A percentile compares a stretch with the other conserved stretches of the same genome.
Evolutionary conservation across 768 basidiomycete genomes (phyloP).

Genomic region (Boletellus sp.): DNA sequence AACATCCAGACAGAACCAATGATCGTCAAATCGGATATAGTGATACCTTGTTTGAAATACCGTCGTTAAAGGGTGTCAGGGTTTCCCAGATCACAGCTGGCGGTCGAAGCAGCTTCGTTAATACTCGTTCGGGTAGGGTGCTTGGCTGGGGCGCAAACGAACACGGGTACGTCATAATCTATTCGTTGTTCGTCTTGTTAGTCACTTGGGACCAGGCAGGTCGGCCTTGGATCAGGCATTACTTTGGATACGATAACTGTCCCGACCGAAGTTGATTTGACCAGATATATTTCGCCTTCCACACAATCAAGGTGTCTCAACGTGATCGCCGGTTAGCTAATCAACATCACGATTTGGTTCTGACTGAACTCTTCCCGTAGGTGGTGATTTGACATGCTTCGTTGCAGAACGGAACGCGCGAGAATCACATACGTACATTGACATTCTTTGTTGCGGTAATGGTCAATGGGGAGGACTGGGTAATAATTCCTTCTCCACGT

Average conservation of each 20-base stretch:
- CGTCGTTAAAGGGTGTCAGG: slow-evolving; percentile 59
- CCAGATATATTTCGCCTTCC: slow-evolving; percentile 48
- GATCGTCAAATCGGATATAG: slow-evolving; percentile 58
- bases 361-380: slow-evolving; percentile 31
- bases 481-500: slow-evolving; percentile 57
- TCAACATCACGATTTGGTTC: background rate
- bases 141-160: slow-evolving; percentile 91
- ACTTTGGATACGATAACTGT: slow-evolving; percentile 66
- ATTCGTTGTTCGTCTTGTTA: background rate
- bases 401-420: slow-evolving; percentile 54
- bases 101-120: slow-evolving; percentile 65
- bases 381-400: slow-evolving; percentile 77
- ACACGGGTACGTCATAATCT: slow-evolving; percentile 52
- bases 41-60: slow-evolving; percentile 71
- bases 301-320: slow-evolving; percentile 58
- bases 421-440: slow-evolving; percentile 37
- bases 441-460: slow-evolving; percentile 75
- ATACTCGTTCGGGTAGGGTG: slow-evolving; percentile 66
- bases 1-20: slow-evolving; percentile 27
- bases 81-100: slow-evolving; percentile 73
- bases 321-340: slow-evolving; percentile 55
- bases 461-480: slow-evolving; percentile 82
- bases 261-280: slow-evolving; percentile 82
- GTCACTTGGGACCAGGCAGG: slow-evolving; percentile 50
- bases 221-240: slow-evolving; percentile 68